These are phyloP conservation scores for Pouteria campechiana DNA, from an alignment of 179 eudicot genomes.

Conservation along the genomic window DNA sequence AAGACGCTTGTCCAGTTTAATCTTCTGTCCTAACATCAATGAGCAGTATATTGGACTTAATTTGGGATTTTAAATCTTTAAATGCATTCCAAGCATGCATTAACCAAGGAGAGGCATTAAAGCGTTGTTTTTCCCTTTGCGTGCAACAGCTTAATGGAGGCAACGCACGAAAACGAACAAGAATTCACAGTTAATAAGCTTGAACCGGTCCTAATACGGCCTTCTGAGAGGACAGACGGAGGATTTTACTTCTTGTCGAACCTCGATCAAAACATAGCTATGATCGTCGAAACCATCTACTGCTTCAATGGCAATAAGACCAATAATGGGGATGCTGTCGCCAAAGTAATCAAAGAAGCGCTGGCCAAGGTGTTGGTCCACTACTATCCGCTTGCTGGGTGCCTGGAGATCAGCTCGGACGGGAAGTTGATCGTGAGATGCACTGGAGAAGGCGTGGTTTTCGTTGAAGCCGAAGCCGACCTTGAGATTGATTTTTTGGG, in stretches of 20 bases:
- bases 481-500: conserved; percentile 4
- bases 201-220: neutral
- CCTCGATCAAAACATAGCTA: conserved; percentile 8
- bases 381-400: conserved; percentile 4
- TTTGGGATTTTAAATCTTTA: too few species aligned
- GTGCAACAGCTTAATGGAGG: too few species aligned
- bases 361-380: conserved; percentile 1
- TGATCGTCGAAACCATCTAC: conserved; percentile 5
- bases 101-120: too few species aligned
- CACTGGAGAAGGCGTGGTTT: conserved; percentile 1
- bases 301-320: conserved; percentile 5
- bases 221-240: neutral
- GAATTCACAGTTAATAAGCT: too few species aligned
- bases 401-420: neutral
- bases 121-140: too few species aligned
- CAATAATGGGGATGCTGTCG: neutral
- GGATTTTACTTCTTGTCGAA: conserved; percentile 6
- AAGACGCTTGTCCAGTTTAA: too few species aligned
- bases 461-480: conserved; percentile 6
- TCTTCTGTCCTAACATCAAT: too few species aligned
- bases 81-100: too few species aligned
- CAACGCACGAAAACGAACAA: too few species aligned
- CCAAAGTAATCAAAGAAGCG: conserved; percentile 1
- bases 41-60: too few species aligned
- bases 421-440: conserved; percentile 11